Evolutionary conservation across 768 basidiomycete genomes (phyloP).

Genomic region (Saitozyma sp.): DNA sequence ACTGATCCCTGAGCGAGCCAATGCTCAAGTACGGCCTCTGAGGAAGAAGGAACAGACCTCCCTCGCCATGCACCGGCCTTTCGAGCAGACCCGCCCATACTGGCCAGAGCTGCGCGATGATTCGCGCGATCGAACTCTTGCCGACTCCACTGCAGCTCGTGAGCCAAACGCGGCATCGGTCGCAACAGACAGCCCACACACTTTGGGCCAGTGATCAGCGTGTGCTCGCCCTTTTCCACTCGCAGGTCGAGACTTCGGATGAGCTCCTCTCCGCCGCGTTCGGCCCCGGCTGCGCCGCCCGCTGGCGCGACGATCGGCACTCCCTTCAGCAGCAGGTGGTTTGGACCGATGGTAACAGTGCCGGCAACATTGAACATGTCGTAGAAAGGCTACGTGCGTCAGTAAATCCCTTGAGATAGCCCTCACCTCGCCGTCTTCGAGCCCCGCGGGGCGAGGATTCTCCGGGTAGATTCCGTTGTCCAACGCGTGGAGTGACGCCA

Average conservation of each 20-base stretch:
- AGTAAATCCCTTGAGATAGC: not conserved
- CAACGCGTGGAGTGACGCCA: constrained; percentile 80
- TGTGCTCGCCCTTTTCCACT: constrained; percentile 71
- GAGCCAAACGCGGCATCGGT: constrained; percentile 10
- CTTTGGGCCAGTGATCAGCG: constrained; percentile 84
- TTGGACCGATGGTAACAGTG: constrained; percentile 61
- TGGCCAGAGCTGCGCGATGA: constrained; percentile 87
- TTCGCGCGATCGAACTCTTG: constrained; percentile 83
- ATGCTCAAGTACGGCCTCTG: constrained; percentile 90
- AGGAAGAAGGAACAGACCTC: constrained; percentile 66
- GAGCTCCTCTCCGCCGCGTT: constrained; percentile 58
- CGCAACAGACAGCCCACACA: constrained; percentile 19
- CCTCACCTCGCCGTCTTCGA: constrained; percentile 36
- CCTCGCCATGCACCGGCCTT: constrained; percentile 65
- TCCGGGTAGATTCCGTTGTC: constrained; percentile 52
- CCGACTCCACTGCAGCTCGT: constrained; percentile 70
- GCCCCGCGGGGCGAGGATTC: constrained; percentile 56
- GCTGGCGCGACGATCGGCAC: constrained; percentile 56
- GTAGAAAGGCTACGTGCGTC: constrained; percentile 56
- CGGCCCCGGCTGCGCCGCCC: constrained; percentile 51
- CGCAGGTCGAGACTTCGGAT: constrained; percentile 69
- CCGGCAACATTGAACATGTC: constrained; percentile 68
- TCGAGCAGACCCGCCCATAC: constrained; percentile 54
- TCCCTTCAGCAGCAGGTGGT: constrained; percentile 49
- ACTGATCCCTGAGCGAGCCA: constrained; percentile 84